Base-by-base conservation (phyloP, 2,329 filamentous ascomycete species). In the Didymella lethalis region DNA sequence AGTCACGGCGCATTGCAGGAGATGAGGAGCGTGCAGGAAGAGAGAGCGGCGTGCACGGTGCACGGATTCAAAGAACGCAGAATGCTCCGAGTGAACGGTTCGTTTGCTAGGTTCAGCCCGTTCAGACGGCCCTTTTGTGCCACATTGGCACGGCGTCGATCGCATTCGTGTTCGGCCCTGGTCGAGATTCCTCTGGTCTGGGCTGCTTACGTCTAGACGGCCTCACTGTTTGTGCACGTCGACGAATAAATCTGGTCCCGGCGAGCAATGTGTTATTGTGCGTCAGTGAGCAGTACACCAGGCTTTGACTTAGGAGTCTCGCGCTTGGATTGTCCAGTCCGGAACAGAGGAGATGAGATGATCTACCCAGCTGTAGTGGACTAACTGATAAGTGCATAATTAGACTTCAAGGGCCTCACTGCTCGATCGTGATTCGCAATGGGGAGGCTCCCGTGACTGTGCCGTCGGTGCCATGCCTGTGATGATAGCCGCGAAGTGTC, bases 1-100 rank as follows among this genome's bases (percentile, higher is more conserved):
- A 59, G 57, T 50, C 61, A 64, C 63, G 54, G 67, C 62, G 66
- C 70, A 73, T 69, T 68, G 66, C 70, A 73, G 68, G 66, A 67
- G 67, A 71, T 62, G 66, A 66, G 55, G 55, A 55, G 61, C 50
- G 59, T 59, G 59, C 56, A 56, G 54, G 41, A 52, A 53, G 61
- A 61, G 46, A 62, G 59, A 56, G 61, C 57, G 54, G 63, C 55
- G 55, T 48, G 62, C 56, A 55, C 51, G 53, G 55, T 48, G 62
- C 56, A 55, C 61, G 61, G 58, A 59, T 49, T 45, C 53, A 53
- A 60, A 62, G 59, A 53, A 64, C 54, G 57, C 44, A 63, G 56
- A 64, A 56, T 45, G 61, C 64, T 57, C 67, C 64, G 61, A 56
- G 52, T 52, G 60, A 60, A 59, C 53, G 67, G 67, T 62, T 60